Base-by-base conservation (phyloP, 2,329 filamentous ascomycete genomes). In the Sporothrix curviconia region DNA sequence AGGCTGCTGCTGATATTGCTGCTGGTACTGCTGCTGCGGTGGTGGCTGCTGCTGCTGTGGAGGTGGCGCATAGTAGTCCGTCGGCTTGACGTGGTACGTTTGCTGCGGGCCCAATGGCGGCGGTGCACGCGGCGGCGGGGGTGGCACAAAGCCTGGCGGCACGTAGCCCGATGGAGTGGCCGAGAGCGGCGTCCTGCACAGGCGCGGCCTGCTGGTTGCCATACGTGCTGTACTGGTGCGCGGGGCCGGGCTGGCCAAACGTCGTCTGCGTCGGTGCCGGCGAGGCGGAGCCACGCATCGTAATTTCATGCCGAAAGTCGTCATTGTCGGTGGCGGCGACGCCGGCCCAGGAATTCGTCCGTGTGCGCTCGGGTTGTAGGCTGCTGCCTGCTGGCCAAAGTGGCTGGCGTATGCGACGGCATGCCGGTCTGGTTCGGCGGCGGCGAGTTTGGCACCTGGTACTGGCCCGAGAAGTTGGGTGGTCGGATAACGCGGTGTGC, bases 91-190 rank as follows among this genome's bases (percentile, higher is more conserved):
- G 62, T 83, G 79, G 28, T 82, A 78, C 9, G 81, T 85, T 68
- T 85, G 82, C 66, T 85, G 82, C 32, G 81, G 80, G 4, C 81
- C 81, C 63, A 85, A 66, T 1, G 82, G 82, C 7, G 82, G 82
- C 4, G 82, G 82, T 0, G 81, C 82, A 0, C 83, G 83, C 1
- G 83, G 82, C 1, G 83, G 83, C 7, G 83, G 82, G 3, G 83
- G 83, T 4, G 81, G 83, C 37, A 86, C 79, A 61, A 84, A 84
- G 3, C 82, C 81, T 0, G 75, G 73, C 14, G 81, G 79, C 30
- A 81, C 74, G 55, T 78, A 79, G 24, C 70, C 69, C 12, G 51
- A 42, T 36, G 69, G 67, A 44, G 59, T 64, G 47, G 61, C 60
- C 22, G 64, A 65, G 60, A 73, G 74, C 46, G 71, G 74, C 55